Base-by-base conservation (phyloP, 305 asterid species). In the Euphrasia arctica region DNA sequence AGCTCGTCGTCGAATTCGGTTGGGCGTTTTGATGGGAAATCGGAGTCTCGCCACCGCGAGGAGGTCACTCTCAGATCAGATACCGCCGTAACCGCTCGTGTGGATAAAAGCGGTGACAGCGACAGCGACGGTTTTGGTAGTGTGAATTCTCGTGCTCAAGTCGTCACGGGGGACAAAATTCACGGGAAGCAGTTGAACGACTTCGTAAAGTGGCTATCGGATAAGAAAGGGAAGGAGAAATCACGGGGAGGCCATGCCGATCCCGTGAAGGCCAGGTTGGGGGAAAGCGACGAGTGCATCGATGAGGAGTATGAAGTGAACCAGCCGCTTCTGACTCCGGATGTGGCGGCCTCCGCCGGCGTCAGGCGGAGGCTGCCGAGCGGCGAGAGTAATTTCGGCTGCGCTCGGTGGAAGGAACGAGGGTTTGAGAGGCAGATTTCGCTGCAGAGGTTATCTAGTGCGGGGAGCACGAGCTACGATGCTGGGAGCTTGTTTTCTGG, bases 401-500 rank as follows among this genome's bases (percentile, higher is more conserved):
- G 60, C 32, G 9, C 48, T 58, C 71, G 32, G 29, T 79, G 74
- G 18, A 84, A 74, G 79, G 85, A 70, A 36, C 60, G 76, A 64
- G 79, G 77, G 10, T 56, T 82, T 28, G 87, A 77, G 72, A 70
- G 90, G 77, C 85, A 78, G 49, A 61, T 62, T 28, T 84, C 89
- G 11, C 67, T 86, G 76, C 89, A 73, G 81, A 83, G 95, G 74
- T 67, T 88, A 45, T 84, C 93, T 45, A 86, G 92, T 69, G 76
- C 64, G 63, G 94, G 80, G 66, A 90, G 96, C 74, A 81, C 90
- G 36, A 88, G 96, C 73, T 89, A 82, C 56, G 94, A 82, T 54
- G 94, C 87, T 0, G 95, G 80, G 52, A 91, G 95, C 63, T 77
- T 86, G 83, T 86, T 79, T 65, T 88, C 98, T 0, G 87, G 86